A percentile compares a stretch with the other conserved stretches of the same genome.
Conservation (phyloP, 768 basidiomycete species). For the Tylopilus balloui region DNA sequence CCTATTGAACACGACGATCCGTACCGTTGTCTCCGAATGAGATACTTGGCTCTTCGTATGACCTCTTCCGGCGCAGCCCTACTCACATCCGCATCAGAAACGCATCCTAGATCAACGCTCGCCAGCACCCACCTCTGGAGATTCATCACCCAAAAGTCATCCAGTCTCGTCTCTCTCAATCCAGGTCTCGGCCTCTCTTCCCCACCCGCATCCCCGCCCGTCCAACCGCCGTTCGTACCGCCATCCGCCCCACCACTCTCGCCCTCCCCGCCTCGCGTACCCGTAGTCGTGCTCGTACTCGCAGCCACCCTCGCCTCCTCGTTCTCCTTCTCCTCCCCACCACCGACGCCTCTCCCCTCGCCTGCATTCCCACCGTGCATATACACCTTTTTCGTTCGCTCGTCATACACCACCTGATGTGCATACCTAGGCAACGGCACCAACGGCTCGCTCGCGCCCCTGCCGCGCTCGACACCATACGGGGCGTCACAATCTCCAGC, state of each 20-base stretch:
- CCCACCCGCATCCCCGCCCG: constrained; percentile 20
- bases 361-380: constrained; percentile 80
- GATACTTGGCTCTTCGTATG: constrained; percentile 59
- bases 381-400: constrained; percentile 49
- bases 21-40: constrained; percentile 70
- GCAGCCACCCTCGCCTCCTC: not conserved
- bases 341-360: constrained; percentile 17
- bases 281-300: not conserved
- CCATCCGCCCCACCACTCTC: not conserved
- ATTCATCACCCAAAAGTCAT: constrained; percentile 78
- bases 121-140: constrained; percentile 50
- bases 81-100: not conserved
- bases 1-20: not conserved
- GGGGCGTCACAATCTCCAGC: too few relatives aligned
- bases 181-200: constrained; percentile 6
- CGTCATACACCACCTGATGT: constrained; percentile 74
- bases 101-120: not conserved
- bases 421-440: constrained; percentile 66
- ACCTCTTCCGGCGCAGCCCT: constrained; percentile 65
- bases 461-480: not conserved
- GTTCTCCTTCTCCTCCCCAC: constrained; percentile 25
- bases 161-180: constrained; percentile 46
- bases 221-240: constrained; percentile 2
- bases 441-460: constrained; percentile 15
- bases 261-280: not conserved